Base-by-base conservation (phyloP, 139 green algal species). In the Chlorella sp. region DNA sequence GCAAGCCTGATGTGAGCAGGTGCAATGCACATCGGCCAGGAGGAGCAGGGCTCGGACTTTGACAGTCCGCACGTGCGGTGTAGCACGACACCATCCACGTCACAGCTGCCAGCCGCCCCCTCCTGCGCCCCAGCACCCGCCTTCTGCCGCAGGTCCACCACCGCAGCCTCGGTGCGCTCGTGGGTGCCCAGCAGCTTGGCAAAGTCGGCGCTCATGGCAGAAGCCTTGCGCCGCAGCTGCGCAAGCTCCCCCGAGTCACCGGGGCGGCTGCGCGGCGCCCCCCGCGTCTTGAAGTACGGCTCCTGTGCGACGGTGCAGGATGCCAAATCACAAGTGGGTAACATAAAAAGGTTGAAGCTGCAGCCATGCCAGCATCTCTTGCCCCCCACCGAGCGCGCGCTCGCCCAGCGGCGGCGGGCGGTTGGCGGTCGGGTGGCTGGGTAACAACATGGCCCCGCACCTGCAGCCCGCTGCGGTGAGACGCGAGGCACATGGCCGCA, bases 101-200 rank as follows among this genome's bases (percentile, higher is more conserved):
- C n/a, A 6, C 44, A 51, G 44, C 44, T 51, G 7, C 44, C 44
- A 51, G 44, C 44, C 44, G 44, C n/a, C n/a, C n/a, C n/a, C n/a
- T n/a, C n/a, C n/a, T 51, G 44, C 44, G 44, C 44, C 44, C 38
- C 51, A 60, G 51, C 51, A 60, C 51, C 51, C 51, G 51, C 51
- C 36, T 87, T 83, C 4, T 32, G 44, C 20, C 67, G 67, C 34
- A 84, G 39, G 51, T 83, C 86, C 16, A 26, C 20, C 18, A 67
- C 36, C 18, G 32, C 32, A 30, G 80, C 67, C 55, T 89, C 86
- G 63, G 83, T 74, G 73, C 73, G 75, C 71, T 89, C 80, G 21
- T 89, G 75, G 16, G 85, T 32, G 21, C 63, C 73, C 16, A 89
- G 69, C 62, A 89, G n/a, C 4, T 55, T 28, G 38, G 69, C 69